Percentiles rank a stretch among this genome's conserved stretches.
Evolutionary conservation across 164 flowering plant species (phyloP).

Genomic region (Warburgia ugandensis): DNA sequence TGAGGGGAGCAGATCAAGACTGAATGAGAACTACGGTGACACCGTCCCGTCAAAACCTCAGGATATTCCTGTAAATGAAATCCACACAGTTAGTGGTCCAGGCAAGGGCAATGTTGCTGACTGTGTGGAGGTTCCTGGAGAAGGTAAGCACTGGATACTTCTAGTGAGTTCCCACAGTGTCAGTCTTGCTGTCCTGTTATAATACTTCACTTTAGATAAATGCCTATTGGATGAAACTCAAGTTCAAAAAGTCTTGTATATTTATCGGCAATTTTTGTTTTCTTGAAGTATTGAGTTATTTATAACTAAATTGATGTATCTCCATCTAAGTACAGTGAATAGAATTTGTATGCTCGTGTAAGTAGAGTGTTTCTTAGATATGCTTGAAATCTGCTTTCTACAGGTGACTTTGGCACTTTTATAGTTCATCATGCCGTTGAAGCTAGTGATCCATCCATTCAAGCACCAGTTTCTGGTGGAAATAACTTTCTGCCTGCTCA

Average conservation of each 20-base stretch:
- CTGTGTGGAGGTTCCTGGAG: slow-evolving; percentile 21
- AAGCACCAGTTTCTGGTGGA: slow-evolving; percentile 12
- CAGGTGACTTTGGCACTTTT: slow-evolving; percentile 87
- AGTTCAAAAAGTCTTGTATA: too few species aligned
- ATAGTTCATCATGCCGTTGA: slow-evolving; percentile 56
- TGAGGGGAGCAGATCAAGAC: slow-evolving; percentile 23
- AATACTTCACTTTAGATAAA: background rate
- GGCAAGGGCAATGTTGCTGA: slow-evolving; percentile 20
- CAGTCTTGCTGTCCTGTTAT: background rate
- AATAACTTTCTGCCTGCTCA: slow-evolving; percentile 23
- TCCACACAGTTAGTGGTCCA: slow-evolving; percentile 11
- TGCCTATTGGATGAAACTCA: slow-evolving; percentile 1
- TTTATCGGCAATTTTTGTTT: background rate
- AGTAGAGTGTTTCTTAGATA: background rate
- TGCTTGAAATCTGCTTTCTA: background rate
- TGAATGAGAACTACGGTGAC: slow-evolving; percentile 68
- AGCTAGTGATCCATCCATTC: slow-evolving; percentile 16
- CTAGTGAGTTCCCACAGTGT: background rate
- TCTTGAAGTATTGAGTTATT: too few species aligned
- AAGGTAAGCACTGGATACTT: slow-evolving; percentile 30
- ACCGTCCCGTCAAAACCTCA: slow-evolving; percentile 76
- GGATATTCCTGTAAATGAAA: slow-evolving; percentile 24
- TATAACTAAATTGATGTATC: too few species aligned
- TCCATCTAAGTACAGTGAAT: too few species aligned
- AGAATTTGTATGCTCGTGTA: background rate